phyloP scores from a whole-genome alignment of 2,329 filamentous ascomycete genomes.

The Colletotrichum trifolii region DNA sequence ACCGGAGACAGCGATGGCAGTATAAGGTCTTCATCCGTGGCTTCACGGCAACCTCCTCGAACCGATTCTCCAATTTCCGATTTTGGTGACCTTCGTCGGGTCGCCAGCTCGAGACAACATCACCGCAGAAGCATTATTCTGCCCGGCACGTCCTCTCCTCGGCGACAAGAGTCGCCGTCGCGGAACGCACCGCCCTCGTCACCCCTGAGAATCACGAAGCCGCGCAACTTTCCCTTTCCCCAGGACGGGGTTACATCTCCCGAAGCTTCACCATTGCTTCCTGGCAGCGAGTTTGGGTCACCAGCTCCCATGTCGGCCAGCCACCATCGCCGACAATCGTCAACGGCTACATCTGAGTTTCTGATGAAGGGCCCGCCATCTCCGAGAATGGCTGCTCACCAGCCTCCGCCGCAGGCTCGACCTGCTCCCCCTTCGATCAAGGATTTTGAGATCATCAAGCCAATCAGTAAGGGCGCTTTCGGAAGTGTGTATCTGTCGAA shows the following conservation, averaged over 20 bases:
- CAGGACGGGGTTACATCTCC: constrained; percentile 82
- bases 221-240: constrained; percentile 69
- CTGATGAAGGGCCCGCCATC: constrained; percentile 79
- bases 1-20: constrained; percentile 89
- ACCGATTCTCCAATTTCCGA: constrained; percentile 94
- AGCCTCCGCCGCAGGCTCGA: constrained; percentile 84
- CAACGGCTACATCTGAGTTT: constrained; percentile 81
- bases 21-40: constrained; percentile 80
- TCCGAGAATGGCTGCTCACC: constrained; percentile 81
- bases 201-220: constrained; percentile 86
- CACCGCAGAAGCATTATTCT: constrained; percentile 90
- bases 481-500: constrained; percentile 98
- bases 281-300: constrained; percentile 83
- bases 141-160: constrained; percentile 80
- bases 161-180: constrained; percentile 89
- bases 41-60: constrained; percentile 74
- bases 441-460: constrained; percentile 99
- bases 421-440: constrained; percentile 96
- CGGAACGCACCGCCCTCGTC: constrained; percentile 81
- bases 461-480: constrained; percentile 98
- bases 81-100: constrained; percentile 78
- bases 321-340: constrained; percentile 91
- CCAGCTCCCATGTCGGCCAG: constrained; percentile 69
- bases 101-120: constrained; percentile 82
- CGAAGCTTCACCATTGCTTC: constrained; percentile 88